A percentile compares a stretch with the other conserved stretches of the same genome.
Conservation (phyloP, 345 rosid species). For the Nasturtium officinale region DNA sequence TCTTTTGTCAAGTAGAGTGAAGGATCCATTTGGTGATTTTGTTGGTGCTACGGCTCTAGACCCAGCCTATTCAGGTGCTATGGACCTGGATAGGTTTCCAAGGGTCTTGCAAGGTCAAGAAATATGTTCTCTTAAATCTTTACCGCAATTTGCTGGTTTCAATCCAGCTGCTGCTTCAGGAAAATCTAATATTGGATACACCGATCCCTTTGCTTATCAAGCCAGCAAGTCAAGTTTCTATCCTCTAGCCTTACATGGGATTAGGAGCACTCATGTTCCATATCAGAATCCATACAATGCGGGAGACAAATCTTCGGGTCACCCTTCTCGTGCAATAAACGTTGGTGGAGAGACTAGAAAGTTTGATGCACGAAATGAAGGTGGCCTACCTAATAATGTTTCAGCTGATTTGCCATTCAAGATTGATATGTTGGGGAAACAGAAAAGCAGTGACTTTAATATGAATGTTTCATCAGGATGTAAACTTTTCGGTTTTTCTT, state of each 20-base stretch:
- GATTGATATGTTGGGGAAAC: conserved; percentile 45
- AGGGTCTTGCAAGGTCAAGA: conserved; percentile 99
- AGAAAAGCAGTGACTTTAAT: conserved; percentile 45
- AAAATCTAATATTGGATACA: conserved; percentile 50
- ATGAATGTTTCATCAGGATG: conserved; percentile 54
- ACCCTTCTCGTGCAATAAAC: conserved; percentile 19
- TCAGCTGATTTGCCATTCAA: conserved; percentile 46
- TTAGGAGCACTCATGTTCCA: conserved; percentile 52
- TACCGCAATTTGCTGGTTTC: conserved; percentile 57
- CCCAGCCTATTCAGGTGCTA: conserved; percentile 54
- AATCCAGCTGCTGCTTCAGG: conserved; percentile 57
- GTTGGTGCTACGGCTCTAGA: conserved; percentile 44
- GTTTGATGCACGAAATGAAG: conserved; percentile 45
- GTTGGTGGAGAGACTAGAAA: conserved; percentile 49
- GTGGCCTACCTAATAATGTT: conserved; percentile 44
- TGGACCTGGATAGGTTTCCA: conserved; percentile 65
- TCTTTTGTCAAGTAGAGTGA: conserved; percentile 51
- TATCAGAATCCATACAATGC: conserved; percentile 54
- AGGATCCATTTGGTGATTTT: conserved; percentile 47
- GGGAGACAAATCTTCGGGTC: conserved; percentile 41
- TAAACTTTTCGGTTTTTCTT: conserved; percentile 82
- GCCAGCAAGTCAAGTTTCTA: conserved; percentile 53
- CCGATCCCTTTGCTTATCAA: conserved; percentile 54
- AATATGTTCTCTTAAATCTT: conserved; percentile 70
- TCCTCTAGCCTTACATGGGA: conserved; percentile 57